Evolutionary conservation across 192 early-diverging fungal species (phyloP), one percentile per base, ranked within the genome.

Genomic region (Lunasporangiospora selenospora): DNA sequence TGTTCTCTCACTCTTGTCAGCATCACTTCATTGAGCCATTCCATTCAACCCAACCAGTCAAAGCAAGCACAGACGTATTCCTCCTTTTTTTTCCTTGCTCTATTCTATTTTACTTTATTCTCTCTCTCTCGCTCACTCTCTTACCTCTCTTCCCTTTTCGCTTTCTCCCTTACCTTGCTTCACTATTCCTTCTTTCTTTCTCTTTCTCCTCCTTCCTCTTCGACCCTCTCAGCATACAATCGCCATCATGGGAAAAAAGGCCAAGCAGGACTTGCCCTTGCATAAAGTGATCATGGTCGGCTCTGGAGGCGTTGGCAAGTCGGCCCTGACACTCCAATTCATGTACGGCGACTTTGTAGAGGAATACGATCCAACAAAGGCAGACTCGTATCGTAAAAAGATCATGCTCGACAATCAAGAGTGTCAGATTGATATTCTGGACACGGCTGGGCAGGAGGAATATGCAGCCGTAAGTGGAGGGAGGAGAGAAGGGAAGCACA

Each of bases 221-320:
- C n/a, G n/a, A n/a, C 7, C 21, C 3, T 47, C 15, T 26, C 23
- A 19, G 12, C 18, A 47, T 21, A 47, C 3, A 30, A 19, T 8
- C 1, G 23, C 16, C 32, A 65, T 36, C 47, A 92, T 91, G 90
- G 84, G 81, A 60, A 92, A 90, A 75, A 88, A 88, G 63, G 59
- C 78, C 55, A 86, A 82, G 23, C 81, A 80, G 36, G 87, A 89
- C 53, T 76, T 88, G 19, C 90, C 91, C 21, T 84, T 93, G 51
- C 93, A 94, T 70, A 94, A 94, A 83, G 89, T 94, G 54, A 94
- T 94, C 62, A 93, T 94, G 93, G 92, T 95, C 30, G 93, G 93
- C 26, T 88, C 88, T 21, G 93, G 93, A 56, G 93, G 92, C 58
- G 93, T 95, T 13, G 93, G 93, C 37, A 95, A 95, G 73, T 92